phyloP scores from a whole-genome alignment of 441 rosid species.

The Croton laevigatus region DNA sequence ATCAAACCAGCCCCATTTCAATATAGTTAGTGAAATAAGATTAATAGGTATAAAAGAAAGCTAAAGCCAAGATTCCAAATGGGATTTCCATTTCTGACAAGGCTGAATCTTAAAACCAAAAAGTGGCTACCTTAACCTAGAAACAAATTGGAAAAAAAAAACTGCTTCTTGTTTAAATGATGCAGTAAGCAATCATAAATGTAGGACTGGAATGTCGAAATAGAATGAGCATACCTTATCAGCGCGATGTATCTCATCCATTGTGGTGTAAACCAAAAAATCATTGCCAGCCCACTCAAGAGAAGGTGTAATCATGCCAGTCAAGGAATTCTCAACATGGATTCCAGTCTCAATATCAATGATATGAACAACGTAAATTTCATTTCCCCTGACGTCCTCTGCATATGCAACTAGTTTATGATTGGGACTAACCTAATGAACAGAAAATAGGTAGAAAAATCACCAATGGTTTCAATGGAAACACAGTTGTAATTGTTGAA shows the following conservation, averaged over 20 bases:
- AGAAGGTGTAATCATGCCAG: conserved; percentile 42
- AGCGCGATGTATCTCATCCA: conserved; percentile 86
- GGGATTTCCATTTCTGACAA: background rate
- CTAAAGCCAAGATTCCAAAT: background rate
- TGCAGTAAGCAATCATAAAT: conserved; percentile 4
- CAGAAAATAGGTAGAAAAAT: background rate
- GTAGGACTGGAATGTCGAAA: background rate
- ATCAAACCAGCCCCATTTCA: conserved; percentile 21
- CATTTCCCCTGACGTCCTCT: conserved; percentile 85
- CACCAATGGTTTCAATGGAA: too few relatives aligned
- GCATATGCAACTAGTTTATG: conserved; percentile 81
- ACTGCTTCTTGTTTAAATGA: background rate
- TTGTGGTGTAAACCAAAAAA: conserved; percentile 67
- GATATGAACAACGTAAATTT: conserved; percentile 57
- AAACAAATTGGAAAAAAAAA: background rate
- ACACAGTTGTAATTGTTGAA: too few relatives aligned
- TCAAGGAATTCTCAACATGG: conserved; percentile 50
- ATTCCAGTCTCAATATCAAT: conserved; percentile 61
- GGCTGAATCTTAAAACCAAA: background rate
- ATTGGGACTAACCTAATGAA: conserved; percentile 60
- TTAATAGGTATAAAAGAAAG: background rate
- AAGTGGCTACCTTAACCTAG: background rate
- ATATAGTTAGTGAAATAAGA: background rate
- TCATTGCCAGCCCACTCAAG: conserved; percentile 84
- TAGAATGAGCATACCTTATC: conserved; percentile 58